A percentile compares a stretch with the other conserved stretches of the same genome.
phyloP scores from a whole-genome alignment of 1,284 basidiomycete species.

The Calocybe gambosa region DNA sequence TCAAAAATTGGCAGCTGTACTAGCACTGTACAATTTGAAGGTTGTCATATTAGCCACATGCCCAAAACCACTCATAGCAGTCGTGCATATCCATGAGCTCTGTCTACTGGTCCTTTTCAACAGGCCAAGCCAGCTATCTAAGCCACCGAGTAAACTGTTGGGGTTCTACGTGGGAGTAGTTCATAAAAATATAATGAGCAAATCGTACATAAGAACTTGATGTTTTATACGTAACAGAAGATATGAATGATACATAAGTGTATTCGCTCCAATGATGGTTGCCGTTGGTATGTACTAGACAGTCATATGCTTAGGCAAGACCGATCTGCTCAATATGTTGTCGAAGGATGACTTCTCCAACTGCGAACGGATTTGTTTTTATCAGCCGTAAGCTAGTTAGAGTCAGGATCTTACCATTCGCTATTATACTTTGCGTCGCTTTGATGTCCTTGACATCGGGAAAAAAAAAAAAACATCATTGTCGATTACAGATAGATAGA shows the following conservation, averaged over 20 bases:
- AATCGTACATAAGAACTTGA: not conserved
- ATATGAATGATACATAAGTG: too few species aligned
- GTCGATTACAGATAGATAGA: not conserved
- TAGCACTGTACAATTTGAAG: too few species aligned
- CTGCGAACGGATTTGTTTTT: conserved; percentile 24
- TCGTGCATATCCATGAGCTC: too few species aligned
- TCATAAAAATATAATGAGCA: not conserved
- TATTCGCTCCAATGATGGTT: too few species aligned
- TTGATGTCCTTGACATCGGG: conserved; percentile 51
- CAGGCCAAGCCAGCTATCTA: too few species aligned
- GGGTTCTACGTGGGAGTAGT: not conserved
- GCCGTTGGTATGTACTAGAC: too few species aligned
- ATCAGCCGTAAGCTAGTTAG: not conserved
- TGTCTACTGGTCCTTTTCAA: too few species aligned
- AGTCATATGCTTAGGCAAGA: conserved; percentile 34
- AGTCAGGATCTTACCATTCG: conserved; percentile 46
- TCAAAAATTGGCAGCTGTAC: too few species aligned
- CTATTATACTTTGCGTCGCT: conserved; percentile 69
- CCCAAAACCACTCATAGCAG: too few species aligned
- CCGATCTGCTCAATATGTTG: conserved; percentile 52
- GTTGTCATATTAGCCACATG: too few species aligned
- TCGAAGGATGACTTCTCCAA: conserved; percentile 60
- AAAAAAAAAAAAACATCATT: conserved; percentile 2
- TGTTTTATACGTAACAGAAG: too few species aligned
- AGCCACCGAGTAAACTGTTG: too few species aligned